Base-by-base conservation (phyloP, 2,329 filamentous ascomycete species). In the Aspergillus costaricaensis region DNA sequence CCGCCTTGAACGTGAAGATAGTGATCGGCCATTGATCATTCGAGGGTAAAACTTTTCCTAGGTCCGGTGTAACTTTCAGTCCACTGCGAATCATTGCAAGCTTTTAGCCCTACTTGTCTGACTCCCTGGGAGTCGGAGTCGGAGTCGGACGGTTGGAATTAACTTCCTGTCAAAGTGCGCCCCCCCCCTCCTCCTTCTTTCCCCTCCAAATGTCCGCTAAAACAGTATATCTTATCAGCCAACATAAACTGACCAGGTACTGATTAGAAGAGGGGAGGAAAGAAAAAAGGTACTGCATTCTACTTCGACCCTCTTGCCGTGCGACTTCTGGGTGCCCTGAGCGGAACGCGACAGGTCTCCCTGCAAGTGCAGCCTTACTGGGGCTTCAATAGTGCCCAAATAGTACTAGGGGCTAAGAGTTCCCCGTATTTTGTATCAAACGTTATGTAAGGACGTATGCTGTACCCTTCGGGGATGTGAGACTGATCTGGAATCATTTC, bases 281-380 rank as follows among this genome's bases (percentile, higher is more conserved):
- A 14, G 8, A 21, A 19, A 32, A 52, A 15, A n/a, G n/a, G 23
- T 32, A 54, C 47, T 53, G 47, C 38, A 55, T 17, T 19, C 48
- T 49, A 41, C 15, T 38, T 50, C 50, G 47, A 44, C 36, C 36
- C 10, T 36, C 50, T 49, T 15, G 21, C 39, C 19, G 50, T 50
- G 38, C 44, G 19, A 47, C 55, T 23, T 27, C 25, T 32, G 17
- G 58, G 49, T 57, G 48, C 15, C 25, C 49, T 51, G 23, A 21
- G 48, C 51, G 44, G 55, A 51, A 58, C 57, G 44, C 47, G 61
- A 58, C 57, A 50, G 58, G 50, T 55, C 27, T 51, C 52, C 32
- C 53, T 64, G 59, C 65, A 57, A 61, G 59, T 49, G 56, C 60
- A 66, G 63, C 65, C 63, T 65, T 67, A 65, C 65, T 60, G 57